Base-by-base conservation (phyloP, 306 rosid genomes). In the Inga leiocalycina region DNA sequence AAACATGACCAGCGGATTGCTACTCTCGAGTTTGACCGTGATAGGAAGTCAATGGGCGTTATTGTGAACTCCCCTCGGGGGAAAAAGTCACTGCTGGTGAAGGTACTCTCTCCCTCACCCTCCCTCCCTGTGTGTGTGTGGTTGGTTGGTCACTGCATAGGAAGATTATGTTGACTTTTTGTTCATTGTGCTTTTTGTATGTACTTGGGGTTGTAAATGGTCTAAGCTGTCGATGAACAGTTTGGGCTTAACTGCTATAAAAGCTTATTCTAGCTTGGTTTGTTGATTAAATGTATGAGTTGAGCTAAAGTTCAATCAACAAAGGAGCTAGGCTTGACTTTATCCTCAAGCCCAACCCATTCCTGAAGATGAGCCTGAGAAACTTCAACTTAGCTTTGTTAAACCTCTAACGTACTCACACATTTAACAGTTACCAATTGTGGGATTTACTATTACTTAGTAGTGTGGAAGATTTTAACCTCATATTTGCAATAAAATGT, bases 1-100 rank as follows among this genome's bases (percentile, higher is more conserved):
- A 69, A 82, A 16, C 24, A 70, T 24, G 83, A 91, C 46, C 52
- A 3, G 13, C 89, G 95, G n/a, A 85, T 91, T 88, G 95, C 95
- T 66, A 89, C 93, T 32, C 92, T 91, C 35, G 95, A 91, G 81
- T 89, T 91, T 88, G 95, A 91, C 74, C 93, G 88, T 77, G 91
- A 89, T 76, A 87, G 92, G 17, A 91, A 91, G 84, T 91, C 93
- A 56, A 89, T 91, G 95, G 93, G 95, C 57, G 91, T 91, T 19
- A 73, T 89, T 81, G 91, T 86, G 52, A 78, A 82, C 72, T 87
- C 93, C 16, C 22, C 74, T 45, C 65, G 80, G 12, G 89, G 92
- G 80, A 89, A 74, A 57, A 91, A 84, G 65, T 85, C 84, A 10
- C 87, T 91, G 67, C 89, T 89, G 22, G 93, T 91, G 62, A 89